Evolutionary conservation across 2,329 filamentous ascomycete species (phyloP), one percentile per base, ranked within the genome.

Genomic region (Monosporascus sp.): DNA sequence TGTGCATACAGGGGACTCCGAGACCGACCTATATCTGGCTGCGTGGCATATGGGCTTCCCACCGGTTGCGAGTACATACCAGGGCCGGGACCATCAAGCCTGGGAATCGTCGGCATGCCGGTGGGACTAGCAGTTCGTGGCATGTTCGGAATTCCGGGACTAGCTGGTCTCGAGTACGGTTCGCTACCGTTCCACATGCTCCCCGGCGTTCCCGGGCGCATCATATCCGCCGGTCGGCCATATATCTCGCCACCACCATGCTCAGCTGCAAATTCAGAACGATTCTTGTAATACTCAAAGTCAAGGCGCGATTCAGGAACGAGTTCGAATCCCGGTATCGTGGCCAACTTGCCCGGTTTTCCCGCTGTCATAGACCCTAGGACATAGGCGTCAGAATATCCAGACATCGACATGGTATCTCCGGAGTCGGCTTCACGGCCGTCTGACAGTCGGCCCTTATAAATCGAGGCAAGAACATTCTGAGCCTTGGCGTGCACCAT

Each of bases 401-500:
- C 88, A 41, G 84, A 87, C 27, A 84, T 77, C 14, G 78, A 83
- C 62, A 75, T 73, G 25, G 77, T 71, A 50, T 86, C 79, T 52
- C 78, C 75, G 0, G 79, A 75, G n/a, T 77, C 78, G 2, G 77
- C 78, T 25, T 83, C 81, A 27, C 84, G 79, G 1, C 83, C 81
- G 53, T 90, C 86, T 2, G 78, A 80, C 24, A 96, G 73, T 5
- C 93, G 86, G 11, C 92, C 93, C 24, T 85, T 85, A 68, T 97
- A 97, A 49, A 99, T 80, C 44, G 88, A 83, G n/a, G 87, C 86
- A 9, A 99, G 79, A 41, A 94, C 80, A 54, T 94, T 91, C 64
- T 94, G 89, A 2, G 90, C 90, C 71, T 89, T 96, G 51, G 90
- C 88, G 63, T 95, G 88, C 3, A 97, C 93, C 92, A 97, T 97